Percentiles rank a stretch among this genome's conserved stretches.
Evolutionary conservation across 352 stramenopile species (phyloP).

Genomic region (Thalassiosira pacifica): DNA sequence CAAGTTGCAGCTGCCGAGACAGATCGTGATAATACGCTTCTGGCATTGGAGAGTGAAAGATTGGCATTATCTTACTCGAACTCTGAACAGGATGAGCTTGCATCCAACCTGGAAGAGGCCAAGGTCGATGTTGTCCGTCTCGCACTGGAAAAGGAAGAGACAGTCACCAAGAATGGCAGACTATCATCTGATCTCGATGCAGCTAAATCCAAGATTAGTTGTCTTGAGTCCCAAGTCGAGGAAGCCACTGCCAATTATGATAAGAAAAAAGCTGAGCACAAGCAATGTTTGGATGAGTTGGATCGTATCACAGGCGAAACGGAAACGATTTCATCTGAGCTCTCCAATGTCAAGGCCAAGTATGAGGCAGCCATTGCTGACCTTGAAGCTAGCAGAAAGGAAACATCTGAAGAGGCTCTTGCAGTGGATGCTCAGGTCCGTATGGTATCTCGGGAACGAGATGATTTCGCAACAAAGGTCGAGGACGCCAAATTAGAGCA

Average conservation of each 20-base stretch:
- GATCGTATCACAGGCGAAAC: conserved; percentile 14
- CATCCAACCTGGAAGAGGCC: conserved; percentile 6
- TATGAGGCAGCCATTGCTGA: background rate
- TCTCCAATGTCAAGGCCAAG: background rate
- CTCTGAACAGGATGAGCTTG: conserved; percentile 12
- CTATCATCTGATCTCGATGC: background rate
- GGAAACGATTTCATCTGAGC: background rate
- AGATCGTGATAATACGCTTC: background rate
- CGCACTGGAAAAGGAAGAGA: background rate
- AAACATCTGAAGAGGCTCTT: conserved; percentile 16
- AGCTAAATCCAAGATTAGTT: background rate
- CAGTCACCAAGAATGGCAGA: background rate
- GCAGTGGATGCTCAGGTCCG: too few relatives aligned
- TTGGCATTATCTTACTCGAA: background rate
- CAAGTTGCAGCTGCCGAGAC: too few relatives aligned
- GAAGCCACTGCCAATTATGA: conserved; percentile 17
- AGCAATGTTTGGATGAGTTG: conserved; percentile 2
- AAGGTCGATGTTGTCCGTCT: background rate
- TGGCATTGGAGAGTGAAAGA: background rate
- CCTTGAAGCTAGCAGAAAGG: background rate
- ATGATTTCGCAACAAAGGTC: too few relatives aligned
- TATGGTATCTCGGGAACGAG: too few relatives aligned
- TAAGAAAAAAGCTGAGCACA: conserved; percentile 13
- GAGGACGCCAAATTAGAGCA: too few relatives aligned
- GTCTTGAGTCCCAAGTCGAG: conserved; percentile 26